Percentiles rank a stretch among this genome's conserved stretches.
Conservation (phyloP, 129 eudicot genomes). For the Pittosporum tobira region DNA sequence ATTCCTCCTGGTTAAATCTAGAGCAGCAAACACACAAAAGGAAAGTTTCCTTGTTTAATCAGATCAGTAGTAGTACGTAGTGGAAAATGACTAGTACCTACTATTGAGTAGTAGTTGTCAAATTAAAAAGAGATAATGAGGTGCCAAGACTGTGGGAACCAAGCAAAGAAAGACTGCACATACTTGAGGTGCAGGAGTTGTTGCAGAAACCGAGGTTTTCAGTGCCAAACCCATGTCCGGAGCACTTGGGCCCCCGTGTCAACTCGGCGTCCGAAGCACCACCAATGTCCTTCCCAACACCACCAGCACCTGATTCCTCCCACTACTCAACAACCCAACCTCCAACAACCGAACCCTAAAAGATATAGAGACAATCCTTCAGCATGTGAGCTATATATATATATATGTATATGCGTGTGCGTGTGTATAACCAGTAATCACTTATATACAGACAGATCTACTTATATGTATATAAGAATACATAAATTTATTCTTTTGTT, state of each 20-base stretch:
- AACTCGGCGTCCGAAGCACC: conserved; percentile 32
- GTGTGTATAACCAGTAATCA: too few relatives aligned
- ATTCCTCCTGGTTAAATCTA: not conserved
- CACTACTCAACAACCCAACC: conserved; percentile 1
- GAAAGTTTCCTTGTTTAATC: too few relatives aligned
- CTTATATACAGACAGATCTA: too few relatives aligned
- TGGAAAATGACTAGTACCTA: not conserved
- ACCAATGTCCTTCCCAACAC: conserved; percentile 19
- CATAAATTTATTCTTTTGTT: not conserved
- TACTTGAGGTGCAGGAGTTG: conserved; percentile 72
- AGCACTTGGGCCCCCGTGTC: conserved; percentile 90
- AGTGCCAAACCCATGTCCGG: conserved; percentile 69
- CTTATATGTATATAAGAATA: not conserved
- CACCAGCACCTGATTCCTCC: conserved; percentile 6
- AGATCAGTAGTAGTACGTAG: not conserved
- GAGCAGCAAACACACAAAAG: not conserved
- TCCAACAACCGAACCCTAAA: conserved; percentile 22
- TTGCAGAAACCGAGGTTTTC: conserved; percentile 61
- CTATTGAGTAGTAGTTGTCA: not conserved
- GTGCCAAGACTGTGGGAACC: conserved; percentile 88
- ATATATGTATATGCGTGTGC: too few relatives aligned
- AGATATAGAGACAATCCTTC: conserved; percentile 22
- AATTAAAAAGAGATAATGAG: conserved; percentile 19
- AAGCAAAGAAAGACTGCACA: conserved; percentile 72
- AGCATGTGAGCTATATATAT: too few relatives aligned